These are phyloP conservation scores for Solanum hybrid DNA, from an alignment of 305 asterid species.

Conservation along the genomic window DNA sequence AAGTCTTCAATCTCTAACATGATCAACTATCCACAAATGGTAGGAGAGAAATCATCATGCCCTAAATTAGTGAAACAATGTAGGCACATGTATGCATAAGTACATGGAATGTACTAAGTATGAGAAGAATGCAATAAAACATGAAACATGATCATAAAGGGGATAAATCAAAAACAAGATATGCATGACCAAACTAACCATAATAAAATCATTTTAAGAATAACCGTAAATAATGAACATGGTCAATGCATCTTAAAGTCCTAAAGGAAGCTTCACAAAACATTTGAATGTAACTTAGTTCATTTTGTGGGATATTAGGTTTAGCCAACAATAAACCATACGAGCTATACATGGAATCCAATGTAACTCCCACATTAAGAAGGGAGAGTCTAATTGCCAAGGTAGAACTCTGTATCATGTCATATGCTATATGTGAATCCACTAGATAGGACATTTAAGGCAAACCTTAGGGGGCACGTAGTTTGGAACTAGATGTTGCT, in stretches of 20 bases:
- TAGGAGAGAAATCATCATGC: background rate
- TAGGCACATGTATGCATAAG: background rate
- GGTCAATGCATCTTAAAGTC: background rate
- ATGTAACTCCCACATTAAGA: background rate
- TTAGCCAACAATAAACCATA: background rate
- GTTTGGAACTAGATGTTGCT: background rate
- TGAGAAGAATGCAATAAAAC: background rate
- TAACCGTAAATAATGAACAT: background rate
- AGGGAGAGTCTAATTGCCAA: background rate
- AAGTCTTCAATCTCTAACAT: background rate
- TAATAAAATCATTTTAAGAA: background rate
- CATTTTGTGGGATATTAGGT: background rate
- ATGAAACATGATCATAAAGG: background rate
- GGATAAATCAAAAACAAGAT: background rate
- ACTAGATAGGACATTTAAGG: background rate
- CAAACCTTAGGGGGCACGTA: background rate
- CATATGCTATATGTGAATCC: background rate
- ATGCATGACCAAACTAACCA: background rate
- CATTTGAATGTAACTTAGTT: background rate
- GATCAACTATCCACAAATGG: background rate
- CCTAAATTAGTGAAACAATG: background rate
- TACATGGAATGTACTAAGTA: background rate
- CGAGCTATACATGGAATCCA: background rate
- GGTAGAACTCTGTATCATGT: background rate
- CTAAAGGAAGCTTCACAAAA: background rate